Evolutionary conservation across 805 yeast species (phyloP).

Genomic region (Lipomyces chichibuensis): DNA sequence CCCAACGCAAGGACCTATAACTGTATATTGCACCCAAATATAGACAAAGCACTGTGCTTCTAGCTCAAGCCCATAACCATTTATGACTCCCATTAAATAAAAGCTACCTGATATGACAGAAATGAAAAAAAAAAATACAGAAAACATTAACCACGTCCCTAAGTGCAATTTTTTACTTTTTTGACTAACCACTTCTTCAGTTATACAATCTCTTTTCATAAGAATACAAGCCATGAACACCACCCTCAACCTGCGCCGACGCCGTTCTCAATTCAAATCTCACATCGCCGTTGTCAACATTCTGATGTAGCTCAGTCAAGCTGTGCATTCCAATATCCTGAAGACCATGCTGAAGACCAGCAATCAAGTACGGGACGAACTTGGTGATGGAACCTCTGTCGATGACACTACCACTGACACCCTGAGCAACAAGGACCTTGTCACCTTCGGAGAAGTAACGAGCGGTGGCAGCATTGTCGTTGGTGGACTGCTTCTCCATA

Average conservation of each 20-base stretch:
- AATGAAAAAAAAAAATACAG: not conserved
- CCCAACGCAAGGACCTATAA: too few species aligned
- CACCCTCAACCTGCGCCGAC: constrained; percentile 98
- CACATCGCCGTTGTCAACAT: constrained; percentile 67
- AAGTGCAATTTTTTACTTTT: not conserved
- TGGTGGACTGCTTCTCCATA: constrained; percentile 80
- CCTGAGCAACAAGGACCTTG: constrained; percentile 96
- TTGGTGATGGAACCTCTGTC: constrained; percentile 95
- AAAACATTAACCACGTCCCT: not conserved
- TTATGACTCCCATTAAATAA: not conserved
- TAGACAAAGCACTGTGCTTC: too few species aligned
- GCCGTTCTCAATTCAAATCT: constrained; percentile 98
- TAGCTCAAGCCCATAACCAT: not conserved
- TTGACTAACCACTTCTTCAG: constrained; percentile 5
- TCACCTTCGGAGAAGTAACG: constrained; percentile 97
- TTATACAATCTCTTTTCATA: constrained; percentile 91
- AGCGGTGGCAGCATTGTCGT: constrained; percentile 96
- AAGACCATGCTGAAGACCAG: constrained; percentile 97
- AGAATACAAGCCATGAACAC: constrained; percentile 93
- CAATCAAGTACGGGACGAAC: constrained; percentile 89
- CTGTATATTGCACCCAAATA: not conserved
- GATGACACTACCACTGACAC: constrained; percentile 95
- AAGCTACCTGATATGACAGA: constrained; percentile 1
- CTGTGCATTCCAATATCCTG: constrained; percentile 94
- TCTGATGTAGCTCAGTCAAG: constrained; percentile 61